Percentiles rank a stretch among this genome's conserved stretches.
These are phyloP conservation scores for Crassisporium funariophilum DNA, from an alignment of 768 basidiomycete species.

Conservation along the genomic window DNA sequence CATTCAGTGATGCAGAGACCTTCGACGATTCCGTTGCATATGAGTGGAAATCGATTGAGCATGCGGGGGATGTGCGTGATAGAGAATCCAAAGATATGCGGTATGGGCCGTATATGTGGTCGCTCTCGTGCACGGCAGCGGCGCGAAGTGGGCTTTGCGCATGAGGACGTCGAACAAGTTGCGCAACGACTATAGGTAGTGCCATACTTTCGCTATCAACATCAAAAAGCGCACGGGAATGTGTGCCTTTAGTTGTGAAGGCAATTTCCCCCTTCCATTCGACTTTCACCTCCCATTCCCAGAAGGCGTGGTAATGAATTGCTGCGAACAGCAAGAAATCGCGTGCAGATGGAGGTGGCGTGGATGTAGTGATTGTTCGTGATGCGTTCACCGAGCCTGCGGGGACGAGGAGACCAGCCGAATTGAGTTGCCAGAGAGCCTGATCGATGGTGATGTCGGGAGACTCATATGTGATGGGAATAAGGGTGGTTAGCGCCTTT, in stretches of 20 bases:
- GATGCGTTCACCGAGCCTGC: no score
- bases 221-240: conserved; percentile 16
- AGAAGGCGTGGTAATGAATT: conserved; percentile 24
- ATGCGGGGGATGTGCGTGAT: conserved; percentile 17
- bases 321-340: conserved; percentile 28
- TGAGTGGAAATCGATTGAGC: conserved; percentile 30
- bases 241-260: conserved; percentile 19
- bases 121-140: conserved; percentile 3
- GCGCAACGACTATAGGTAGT: conserved; percentile 21
- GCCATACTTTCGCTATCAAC: conserved; percentile 20
- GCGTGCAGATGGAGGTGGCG: conserved; percentile 17
- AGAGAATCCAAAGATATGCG: conserved; percentile 18
- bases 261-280: conserved; percentile 10
- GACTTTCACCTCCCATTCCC: conserved; percentile 24
- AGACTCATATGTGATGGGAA: no score
- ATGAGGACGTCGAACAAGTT: conserved; percentile 28
- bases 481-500: no score
- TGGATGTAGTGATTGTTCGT: no score
- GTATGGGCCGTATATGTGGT: conserved; percentile 11
- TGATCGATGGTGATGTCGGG: no score
- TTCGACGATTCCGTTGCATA: conserved; percentile 22
- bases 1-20: conserved; percentile 24
- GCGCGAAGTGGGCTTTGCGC: conserved; percentile 21
- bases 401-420: no score
- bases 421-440: no score